These are phyloP conservation scores for Hymenoscyphus fructigenus DNA, from an alignment of 2,329 filamentous ascomycete species.

Conservation along the genomic window DNA sequence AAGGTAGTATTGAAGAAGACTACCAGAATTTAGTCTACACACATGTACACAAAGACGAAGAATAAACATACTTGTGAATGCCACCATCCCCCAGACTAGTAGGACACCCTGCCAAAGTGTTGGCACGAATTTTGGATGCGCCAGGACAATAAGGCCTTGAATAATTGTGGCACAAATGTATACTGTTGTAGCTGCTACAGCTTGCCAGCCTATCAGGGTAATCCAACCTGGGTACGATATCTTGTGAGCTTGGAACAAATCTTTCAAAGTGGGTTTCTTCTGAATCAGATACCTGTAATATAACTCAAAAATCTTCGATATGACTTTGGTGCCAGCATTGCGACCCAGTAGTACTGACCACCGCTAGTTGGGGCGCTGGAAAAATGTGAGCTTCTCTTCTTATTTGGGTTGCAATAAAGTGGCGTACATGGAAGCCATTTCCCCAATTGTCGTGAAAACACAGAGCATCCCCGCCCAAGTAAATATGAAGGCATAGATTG, in stretches of 20 bases:
- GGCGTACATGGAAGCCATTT: conserved; percentile 21
- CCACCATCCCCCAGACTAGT: conserved; percentile 2
- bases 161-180: conserved; percentile 5
- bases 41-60: conserved; percentile 3
- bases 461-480: conserved; percentile 31
- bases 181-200: conserved; percentile 1
- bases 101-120: conserved; percentile 7
- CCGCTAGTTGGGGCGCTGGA: conserved; percentile 6
- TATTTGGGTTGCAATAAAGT: not conserved
- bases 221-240: conserved; percentile 9
- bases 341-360: conserved; percentile 37
- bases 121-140: not conserved
- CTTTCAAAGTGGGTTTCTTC: not conserved
- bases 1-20: conserved; percentile 16
- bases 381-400: conserved; percentile 4
- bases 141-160: conserved; percentile 9
- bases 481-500: conserved; percentile 42
- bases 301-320: conserved; percentile 10
- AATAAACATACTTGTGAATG: conserved; percentile 6
- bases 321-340: conserved; percentile 12
- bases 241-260: not conserved
- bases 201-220: conserved; percentile 25
- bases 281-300: conserved; percentile 2
- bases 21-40: conserved; percentile 3
- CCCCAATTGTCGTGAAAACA: conserved; percentile 20